Evolutionary conservation across 2,329 filamentous ascomycete species (phyloP).

Genomic region (Ophiostoma ulmi): DNA sequence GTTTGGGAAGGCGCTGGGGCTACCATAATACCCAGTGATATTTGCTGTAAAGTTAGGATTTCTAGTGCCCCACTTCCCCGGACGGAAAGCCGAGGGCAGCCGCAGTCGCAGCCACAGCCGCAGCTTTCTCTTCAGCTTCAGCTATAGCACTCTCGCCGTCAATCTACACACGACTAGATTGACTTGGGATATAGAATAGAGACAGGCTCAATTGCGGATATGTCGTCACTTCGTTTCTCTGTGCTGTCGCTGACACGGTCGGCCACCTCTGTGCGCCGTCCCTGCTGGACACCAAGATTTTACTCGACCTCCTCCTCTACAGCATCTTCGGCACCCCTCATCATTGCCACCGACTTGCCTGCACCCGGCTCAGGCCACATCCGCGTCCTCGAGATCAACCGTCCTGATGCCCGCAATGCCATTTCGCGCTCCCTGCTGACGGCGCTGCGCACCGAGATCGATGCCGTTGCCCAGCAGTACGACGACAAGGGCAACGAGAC

Average conservation of each 20-base stretch:
- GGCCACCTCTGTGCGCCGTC: slow-evolving; percentile 39
- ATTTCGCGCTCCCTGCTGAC: slow-evolving; percentile 74
- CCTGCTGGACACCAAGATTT: slow-evolving; percentile 15
- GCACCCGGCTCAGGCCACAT: slow-evolving; percentile 75
- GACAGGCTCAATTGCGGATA: not conserved
- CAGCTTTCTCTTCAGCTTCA: not conserved
- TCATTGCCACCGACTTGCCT: slow-evolving; percentile 69
- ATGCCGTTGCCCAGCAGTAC: slow-evolving; percentile 63
- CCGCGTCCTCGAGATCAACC: slow-evolving; percentile 80
- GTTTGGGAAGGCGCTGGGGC: slow-evolving; percentile 4
- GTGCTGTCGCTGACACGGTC: slow-evolving; percentile 31
- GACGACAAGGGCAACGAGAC: slow-evolving; percentile 51
- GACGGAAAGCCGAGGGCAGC: slow-evolving; percentile 20
- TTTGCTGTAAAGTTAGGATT: not conserved
- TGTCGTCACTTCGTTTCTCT: slow-evolving; percentile 17
- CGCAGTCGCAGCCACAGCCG: not conserved
- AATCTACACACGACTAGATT: not conserved
- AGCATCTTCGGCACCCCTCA: slow-evolving; percentile 41
- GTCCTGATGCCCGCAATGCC: slow-evolving; percentile 80
- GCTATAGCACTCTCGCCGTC: not conserved
- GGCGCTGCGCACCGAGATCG: slow-evolving; percentile 65
- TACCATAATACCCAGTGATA: not conserved
- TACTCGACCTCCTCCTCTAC: slow-evolving; percentile 29
- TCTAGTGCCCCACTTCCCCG: slow-evolving; percentile 21
- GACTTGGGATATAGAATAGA: not conserved